These are phyloP conservation scores for Lichtheimia corymbifera DNA, from an alignment of 371 early-diverging fungal species.

Conservation along the genomic window DNA sequence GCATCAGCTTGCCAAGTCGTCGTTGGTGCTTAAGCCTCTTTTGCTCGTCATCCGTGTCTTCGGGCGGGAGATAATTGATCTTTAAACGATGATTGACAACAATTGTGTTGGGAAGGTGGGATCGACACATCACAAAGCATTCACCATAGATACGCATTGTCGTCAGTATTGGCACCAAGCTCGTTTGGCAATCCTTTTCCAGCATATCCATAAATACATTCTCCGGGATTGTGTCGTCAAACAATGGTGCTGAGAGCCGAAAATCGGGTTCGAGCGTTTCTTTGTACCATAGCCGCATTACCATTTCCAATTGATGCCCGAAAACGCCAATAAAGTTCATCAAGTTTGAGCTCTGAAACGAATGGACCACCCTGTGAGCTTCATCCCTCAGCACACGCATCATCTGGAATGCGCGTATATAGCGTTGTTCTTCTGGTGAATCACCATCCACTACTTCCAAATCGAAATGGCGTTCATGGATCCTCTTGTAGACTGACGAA, in stretches of 20 bases:
- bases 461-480: not conserved
- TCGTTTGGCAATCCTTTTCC: not conserved
- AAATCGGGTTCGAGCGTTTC: constrained; percentile 18
- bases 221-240: constrained; percentile 24
- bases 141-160: constrained; percentile 34
- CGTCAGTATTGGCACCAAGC: constrained; percentile 19
- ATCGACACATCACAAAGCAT: constrained; percentile 68
- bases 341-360: constrained; percentile 14
- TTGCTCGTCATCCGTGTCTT: not conserved
- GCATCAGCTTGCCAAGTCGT: constrained; percentile 11
- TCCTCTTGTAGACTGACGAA: not conserved
- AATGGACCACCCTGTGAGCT: constrained; percentile 17
- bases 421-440: constrained; percentile 17
- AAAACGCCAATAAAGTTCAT: constrained; percentile 24
- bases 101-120: constrained; percentile 65
- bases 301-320: constrained; percentile 39
- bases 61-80: not conserved
- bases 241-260: constrained; percentile 28
- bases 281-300: constrained; percentile 38
- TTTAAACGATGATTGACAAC: not conserved
- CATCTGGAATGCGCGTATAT: constrained; percentile 11
- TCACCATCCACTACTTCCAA: constrained; percentile 14
- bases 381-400: constrained; percentile 10
- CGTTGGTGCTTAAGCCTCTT: not conserved
- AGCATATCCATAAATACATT: constrained; percentile 18